These are phyloP conservation scores for Thalassiosira gravida DNA, from an alignment of 352 stramenopile genomes.

Conservation along the genomic window DNA sequence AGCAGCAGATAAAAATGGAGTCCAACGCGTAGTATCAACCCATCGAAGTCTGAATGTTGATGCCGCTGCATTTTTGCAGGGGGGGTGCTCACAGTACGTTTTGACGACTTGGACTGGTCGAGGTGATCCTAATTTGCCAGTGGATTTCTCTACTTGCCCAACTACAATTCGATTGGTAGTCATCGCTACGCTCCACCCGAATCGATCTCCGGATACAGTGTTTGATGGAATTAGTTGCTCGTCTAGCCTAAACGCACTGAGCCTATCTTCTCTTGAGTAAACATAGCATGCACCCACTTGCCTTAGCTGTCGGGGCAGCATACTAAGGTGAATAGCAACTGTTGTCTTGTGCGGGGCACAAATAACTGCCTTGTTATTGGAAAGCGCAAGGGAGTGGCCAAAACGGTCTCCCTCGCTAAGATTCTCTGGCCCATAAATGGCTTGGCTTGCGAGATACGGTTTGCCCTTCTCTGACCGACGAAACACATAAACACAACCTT, in stretches of 20 bases:
- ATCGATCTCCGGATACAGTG: constrained; percentile 66
- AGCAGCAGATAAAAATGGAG: constrained; percentile 37
- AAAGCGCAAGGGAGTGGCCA: constrained; percentile 61
- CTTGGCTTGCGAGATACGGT: constrained; percentile 57
- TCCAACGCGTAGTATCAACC: constrained; percentile 26
- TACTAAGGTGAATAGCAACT: constrained; percentile 37
- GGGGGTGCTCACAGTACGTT: constrained; percentile 40
- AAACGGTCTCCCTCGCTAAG: constrained; percentile 47
- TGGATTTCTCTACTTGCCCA: constrained; percentile 62
- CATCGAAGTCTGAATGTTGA: constrained; percentile 52
- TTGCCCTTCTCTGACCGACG: constrained; percentile 41
- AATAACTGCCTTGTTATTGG: constrained; percentile 51
- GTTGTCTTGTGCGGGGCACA: constrained; percentile 54
- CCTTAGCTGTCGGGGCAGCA: constrained; percentile 2
- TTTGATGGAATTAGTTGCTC: constrained; percentile 75
- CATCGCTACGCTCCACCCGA: constrained; percentile 77
- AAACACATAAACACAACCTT: constrained; percentile 64
- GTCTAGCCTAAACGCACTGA: constrained; percentile 59
- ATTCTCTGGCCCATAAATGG: constrained; percentile 56
- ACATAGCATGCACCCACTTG: constrained; percentile 64
- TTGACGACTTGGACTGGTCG: constrained; percentile 68
- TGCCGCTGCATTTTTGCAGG: constrained; percentile 26
- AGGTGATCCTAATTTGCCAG: constrained; percentile 42
- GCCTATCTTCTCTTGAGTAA: constrained; percentile 54
- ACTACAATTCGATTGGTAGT: constrained; percentile 66